phyloP scores from a whole-genome alignment of 2,329 filamentous ascomycete genomes.

The Daldinia eschscholtzii region DNA sequence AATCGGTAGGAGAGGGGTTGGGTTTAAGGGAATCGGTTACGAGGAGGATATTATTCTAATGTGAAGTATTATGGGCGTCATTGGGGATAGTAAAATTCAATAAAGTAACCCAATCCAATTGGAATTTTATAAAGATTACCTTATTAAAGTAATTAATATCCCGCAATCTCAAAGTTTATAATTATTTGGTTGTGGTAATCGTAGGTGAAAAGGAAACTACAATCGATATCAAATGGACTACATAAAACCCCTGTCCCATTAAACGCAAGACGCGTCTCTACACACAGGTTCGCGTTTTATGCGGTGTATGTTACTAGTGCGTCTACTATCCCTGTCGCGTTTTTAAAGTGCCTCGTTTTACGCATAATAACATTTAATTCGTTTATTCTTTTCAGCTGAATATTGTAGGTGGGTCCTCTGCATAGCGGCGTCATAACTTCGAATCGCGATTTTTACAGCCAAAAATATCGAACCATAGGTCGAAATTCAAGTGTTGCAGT shows the following conservation, averaged over 20 bases:
- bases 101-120: slow-evolving; percentile 13
- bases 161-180: neutral
- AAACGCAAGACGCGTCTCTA: slow-evolving; percentile 35
- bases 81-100: slow-evolving; percentile 16
- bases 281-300: slow-evolving; percentile 21
- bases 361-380: slow-evolving; percentile 26
- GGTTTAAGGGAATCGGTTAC: slow-evolving; percentile 7
- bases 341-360: slow-evolving; percentile 32
- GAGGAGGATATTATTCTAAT: slow-evolving; percentile 13
- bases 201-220: slow-evolving; percentile 16
- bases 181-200: slow-evolving; percentile 13
- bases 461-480: slow-evolving; percentile 20
- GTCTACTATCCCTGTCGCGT: slow-evolving; percentile 21
- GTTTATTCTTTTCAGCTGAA: neutral
- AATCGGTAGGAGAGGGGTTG: slow-evolving; percentile 12
- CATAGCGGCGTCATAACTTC: slow-evolving; percentile 37
- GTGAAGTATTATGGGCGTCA: slow-evolving; percentile 15
- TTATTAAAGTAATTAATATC: neutral
- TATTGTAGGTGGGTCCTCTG: slow-evolving; percentile 14
- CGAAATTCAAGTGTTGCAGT: slow-evolving; percentile 19
- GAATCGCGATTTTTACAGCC: slow-evolving; percentile 27
- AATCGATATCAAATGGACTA: slow-evolving; percentile 9
- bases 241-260: slow-evolving; percentile 30
- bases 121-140: neutral
- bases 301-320: neutral